A percentile compares a stretch with the other conserved stretches of the same genome.
phyloP scores from a whole-genome alignment of 139 green algal genomes.

The Auxenochlorella pyrenoidosa region DNA sequence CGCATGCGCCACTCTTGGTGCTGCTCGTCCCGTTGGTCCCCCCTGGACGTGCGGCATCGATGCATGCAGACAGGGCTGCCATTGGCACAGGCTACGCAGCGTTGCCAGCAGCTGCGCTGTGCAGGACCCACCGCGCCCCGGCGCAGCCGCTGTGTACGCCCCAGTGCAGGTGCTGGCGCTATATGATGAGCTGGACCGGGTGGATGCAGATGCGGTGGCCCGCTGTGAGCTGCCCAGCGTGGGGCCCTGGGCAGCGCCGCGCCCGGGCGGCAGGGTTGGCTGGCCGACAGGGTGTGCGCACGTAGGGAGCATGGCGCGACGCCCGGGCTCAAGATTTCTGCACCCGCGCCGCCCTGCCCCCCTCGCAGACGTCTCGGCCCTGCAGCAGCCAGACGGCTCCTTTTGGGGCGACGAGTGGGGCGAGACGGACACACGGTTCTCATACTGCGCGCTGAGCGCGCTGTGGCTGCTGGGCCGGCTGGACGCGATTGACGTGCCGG shows the following conservation, averaged over 20 bases:
- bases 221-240: constrained; percentile 62
- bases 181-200: constrained; percentile 78
- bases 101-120: too few species aligned
- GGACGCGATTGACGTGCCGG: constrained; percentile 74
- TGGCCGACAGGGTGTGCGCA: not conserved
- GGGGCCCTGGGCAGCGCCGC: too few species aligned
- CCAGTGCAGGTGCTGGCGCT: constrained; percentile 91
- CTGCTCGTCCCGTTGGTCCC: too few species aligned
- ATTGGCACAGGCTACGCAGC: too few species aligned
- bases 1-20: too few species aligned
- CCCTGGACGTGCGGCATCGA: too few species aligned
- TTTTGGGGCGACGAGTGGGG: constrained; percentile 97
- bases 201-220: constrained; percentile 78
- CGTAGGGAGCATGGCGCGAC: too few species aligned
- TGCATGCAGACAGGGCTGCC: not conserved
- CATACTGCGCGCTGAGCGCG: constrained; percentile 91
- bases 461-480: constrained; percentile 71
- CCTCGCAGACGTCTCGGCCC: constrained; percentile 69
- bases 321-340: too few species aligned
- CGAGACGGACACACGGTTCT: constrained; percentile 97
- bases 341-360: too few species aligned
- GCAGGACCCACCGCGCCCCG: too few species aligned
- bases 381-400: constrained; percentile 93
- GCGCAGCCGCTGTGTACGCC: constrained; percentile 96
- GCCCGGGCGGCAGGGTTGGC: not conserved